Percentiles rank a stretch among this genome's conserved stretches.
These are phyloP conservation scores for Hagleromyces aurorensis DNA, from an alignment of 805 yeast species.

Conservation along the genomic window DNA sequence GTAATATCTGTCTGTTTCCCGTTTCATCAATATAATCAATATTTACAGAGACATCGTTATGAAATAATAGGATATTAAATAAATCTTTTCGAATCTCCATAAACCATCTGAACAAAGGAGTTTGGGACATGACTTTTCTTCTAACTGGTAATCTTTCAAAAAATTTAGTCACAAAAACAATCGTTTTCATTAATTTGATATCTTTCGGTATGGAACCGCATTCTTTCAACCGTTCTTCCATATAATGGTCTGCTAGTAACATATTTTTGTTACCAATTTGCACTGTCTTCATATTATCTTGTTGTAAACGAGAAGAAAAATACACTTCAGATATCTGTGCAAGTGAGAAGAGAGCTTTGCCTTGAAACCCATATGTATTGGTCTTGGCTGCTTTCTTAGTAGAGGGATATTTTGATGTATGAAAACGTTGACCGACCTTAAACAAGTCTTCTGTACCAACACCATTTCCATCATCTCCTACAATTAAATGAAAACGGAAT, in stretches of 20 bases:
- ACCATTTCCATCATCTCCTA: slow-evolving; percentile 70
- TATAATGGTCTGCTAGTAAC: too few species aligned
- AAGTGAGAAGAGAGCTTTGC: slow-evolving; percentile 58
- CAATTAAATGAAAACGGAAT: slow-evolving; percentile 30
- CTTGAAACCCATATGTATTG: slow-evolving; percentile 58
- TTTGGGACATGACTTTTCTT: slow-evolving; percentile 9
- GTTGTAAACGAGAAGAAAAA: too few species aligned
- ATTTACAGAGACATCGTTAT: slow-evolving; percentile 12
- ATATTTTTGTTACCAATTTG: too few species aligned
- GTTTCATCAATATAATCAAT: slow-evolving; percentile 6
- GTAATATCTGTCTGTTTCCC: slow-evolving; percentile 2
- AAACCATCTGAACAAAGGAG: slow-evolving; percentile 8
- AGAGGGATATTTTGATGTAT: slow-evolving; percentile 46
- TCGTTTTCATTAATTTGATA: too few species aligned
- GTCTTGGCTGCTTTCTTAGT: slow-evolving; percentile 34
- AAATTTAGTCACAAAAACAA: slow-evolving; percentile 13
- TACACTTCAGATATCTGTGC: slow-evolving; percentile 40
- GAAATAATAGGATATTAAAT: slow-evolving; percentile 15
- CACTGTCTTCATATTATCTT: too few species aligned
- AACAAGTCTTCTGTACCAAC: slow-evolving; percentile 42
- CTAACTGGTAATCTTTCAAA: slow-evolving; percentile 26
- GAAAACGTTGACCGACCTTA: slow-evolving; percentile 39
- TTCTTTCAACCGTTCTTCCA: too few species aligned
- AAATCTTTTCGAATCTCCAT: slow-evolving; percentile 13
- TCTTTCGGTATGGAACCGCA: too few species aligned